Base-by-base conservation (phyloP, 2,329 filamentous ascomycete species). In the Penicillium griseofulvum region DNA sequence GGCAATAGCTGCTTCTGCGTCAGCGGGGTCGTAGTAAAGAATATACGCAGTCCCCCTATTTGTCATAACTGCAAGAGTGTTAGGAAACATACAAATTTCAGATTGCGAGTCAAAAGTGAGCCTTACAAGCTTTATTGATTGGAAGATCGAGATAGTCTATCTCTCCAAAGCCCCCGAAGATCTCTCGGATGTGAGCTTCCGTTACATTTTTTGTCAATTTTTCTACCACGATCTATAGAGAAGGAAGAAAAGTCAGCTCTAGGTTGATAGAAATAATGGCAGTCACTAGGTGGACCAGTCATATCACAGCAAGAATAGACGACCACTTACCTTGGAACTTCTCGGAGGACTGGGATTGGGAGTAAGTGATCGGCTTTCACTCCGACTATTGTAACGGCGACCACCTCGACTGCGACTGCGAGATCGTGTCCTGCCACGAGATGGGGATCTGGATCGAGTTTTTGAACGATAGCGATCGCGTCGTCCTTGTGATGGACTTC, bases 11-110 rank as follows among this genome's bases (percentile, higher is more conserved):
- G 86, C 81, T 74, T 97, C 91, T 24, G 94, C 93, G 60, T 93
- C 88, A 47, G 83, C 80, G 61, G 91, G 84, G 62, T 88, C 81
- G 51, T 85, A 80, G 74, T 88, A 99, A 39, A 96, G 81, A 60
- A 97, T 91, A 72, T 97, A 97, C 31, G 93, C 94, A 28, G 91
- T 96, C 44, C 94, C 93, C 54, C 93, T 87, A 68, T 97, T 97
- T 51, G 87, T 91, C 72, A 89, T 88, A 79, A 89, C 90, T 94
- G 66, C 17, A 51, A 33, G 4, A 49, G n/a, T 37, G 45, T 26
- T 44, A 37, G 31, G n/a, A 44, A n/a, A 17, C 29, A 43, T 17
- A 19, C 0, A 34, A 16, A n/a, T 14, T 1, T 17, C 1, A 6
- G 24, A 5, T 4, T 3, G 9, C 6, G 7, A 22, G 17, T 9